Percentiles rank a stretch among this genome's conserved stretches.
Conservation (phyloP, 1,284 basidiomycete species). For the Marasmius sp. region DNA sequence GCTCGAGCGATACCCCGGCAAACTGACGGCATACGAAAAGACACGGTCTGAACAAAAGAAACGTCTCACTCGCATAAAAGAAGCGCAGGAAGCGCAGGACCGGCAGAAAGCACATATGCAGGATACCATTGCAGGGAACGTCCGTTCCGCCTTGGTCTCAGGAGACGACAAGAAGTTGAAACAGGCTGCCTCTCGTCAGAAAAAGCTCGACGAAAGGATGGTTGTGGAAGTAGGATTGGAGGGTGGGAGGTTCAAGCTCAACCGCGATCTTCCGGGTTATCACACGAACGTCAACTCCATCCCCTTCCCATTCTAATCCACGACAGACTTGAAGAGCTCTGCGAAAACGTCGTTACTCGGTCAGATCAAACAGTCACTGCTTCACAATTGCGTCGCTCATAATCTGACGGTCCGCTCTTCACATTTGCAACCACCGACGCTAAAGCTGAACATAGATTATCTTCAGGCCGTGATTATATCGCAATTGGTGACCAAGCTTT, state of each 20-base stretch:
- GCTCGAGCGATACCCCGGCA: conserved; percentile 64
- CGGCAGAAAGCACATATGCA: conserved; percentile 55
- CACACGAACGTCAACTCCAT: conserved; percentile 48
- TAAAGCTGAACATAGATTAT: conserved; percentile 1
- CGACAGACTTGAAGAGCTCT: conserved; percentile 33
- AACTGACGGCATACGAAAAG: conserved; percentile 57
- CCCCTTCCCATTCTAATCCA: conserved; percentile 61
- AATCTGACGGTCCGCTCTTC: conserved; percentile 48
- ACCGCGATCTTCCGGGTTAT: conserved; percentile 55
- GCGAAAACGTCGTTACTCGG: conserved; percentile 47
- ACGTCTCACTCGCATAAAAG: conserved; percentile 50
- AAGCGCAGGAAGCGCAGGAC: conserved; percentile 52
- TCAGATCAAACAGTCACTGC: conserved; percentile 51
- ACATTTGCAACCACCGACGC: conserved; percentile 1
- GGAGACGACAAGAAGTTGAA: conserved; percentile 67
- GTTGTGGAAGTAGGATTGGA: conserved; percentile 20
- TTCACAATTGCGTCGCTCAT: conserved; percentile 45
- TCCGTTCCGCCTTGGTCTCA: conserved; percentile 51
- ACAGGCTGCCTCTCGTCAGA: conserved; percentile 59
- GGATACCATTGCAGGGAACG: conserved; percentile 41
- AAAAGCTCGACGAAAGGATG: conserved; percentile 45
- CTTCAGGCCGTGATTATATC: conserved; percentile 65
- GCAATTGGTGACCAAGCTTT: conserved; percentile 66
- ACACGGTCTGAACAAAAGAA: conserved; percentile 51
- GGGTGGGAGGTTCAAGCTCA: conserved; percentile 61